Evolutionary conservation across 2,329 filamentous ascomycete species (phyloP), one percentile per base, ranked within the genome.

Genomic region (Ascochyta fabae): DNA sequence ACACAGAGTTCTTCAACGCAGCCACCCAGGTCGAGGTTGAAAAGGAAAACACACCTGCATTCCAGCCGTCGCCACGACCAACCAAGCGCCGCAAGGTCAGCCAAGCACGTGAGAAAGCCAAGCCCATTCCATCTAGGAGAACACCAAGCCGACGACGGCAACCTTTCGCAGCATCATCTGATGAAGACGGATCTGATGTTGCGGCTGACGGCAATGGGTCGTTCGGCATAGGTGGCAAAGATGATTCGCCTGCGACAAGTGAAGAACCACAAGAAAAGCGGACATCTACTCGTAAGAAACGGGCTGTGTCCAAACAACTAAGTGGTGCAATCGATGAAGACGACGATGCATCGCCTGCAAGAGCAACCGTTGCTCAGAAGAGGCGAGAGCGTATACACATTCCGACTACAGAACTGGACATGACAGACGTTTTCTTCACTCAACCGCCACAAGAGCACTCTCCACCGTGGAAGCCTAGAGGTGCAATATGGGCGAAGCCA

Each of bases 1-100:
- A 90, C 58, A 87, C 88, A 65, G 87, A 88, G 61, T 77, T 90
- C 55, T 79, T 89, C 40, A 77, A 82, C 33, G 87, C 83, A 6
- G 79, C 86, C 22, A 86, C 83, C 34, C 83, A 87, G 59, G 74
- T 75, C 4, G 75, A 87, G 59, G 74, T 75, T 4, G 75, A 77
- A 63, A 65, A 66, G 26, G 62, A 67, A 51, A 63, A 64, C 34
- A 59, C 73, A 53, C 60, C 67, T 44, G 55, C 64, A 66, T 75
- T 75, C 59, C 72, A 58, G 34, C 46, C 61, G 35, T 76, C 71
- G 47, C 70, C 73, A 50, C 66, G 72, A 51, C 67, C 72, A 24
- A 56, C 61, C 50, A 79, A 78, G 65, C 70, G 77, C 29, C 70
- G 68, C 40, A 73, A 70, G 58, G 56, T 72, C 26, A 59, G 56